phyloP scores from a whole-genome alignment of 495 filamentous ascomycete genomes.

The Penicillium lividum region DNA sequence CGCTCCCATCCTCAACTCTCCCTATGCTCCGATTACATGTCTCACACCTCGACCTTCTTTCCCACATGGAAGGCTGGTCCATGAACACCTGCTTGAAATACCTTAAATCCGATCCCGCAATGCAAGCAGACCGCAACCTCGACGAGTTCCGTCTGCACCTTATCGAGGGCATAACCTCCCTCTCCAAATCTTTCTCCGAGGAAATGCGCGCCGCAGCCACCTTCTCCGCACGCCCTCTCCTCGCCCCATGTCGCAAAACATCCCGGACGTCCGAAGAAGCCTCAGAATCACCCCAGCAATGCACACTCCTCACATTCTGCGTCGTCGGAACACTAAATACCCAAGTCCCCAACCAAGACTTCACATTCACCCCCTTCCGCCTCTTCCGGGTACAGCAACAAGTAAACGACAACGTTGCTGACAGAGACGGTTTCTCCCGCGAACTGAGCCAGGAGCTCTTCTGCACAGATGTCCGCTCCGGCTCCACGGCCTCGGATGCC shows the following conservation, averaged over 20 bases:
- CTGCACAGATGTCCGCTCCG: constrained; percentile 32
- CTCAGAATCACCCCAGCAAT: constrained; percentile 8
- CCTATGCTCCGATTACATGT: constrained; percentile 55
- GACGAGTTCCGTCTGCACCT: constrained; percentile 45
- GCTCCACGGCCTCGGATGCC: constrained; percentile 21
- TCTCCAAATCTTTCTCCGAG: constrained; percentile 46
- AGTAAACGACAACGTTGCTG: constrained; percentile 48
- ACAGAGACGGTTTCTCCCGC: constrained; percentile 53
- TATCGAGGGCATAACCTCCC: constrained; percentile 38
- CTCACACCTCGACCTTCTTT: constrained; percentile 59
- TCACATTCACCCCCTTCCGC: constrained; percentile 51
- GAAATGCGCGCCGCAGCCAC: constrained; percentile 48
- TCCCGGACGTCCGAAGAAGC: constrained; percentile 27
- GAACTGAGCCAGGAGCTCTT: constrained; percentile 38
- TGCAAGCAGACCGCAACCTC: constrained; percentile 33
- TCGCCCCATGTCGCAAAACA: constrained; percentile 41
- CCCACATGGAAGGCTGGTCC: constrained; percentile 57
- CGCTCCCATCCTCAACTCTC: constrained; percentile 67
- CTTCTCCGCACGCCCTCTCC: constrained; percentile 50
- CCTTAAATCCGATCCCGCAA: constrained; percentile 38
- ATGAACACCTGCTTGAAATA: constrained; percentile 52
- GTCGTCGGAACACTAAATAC: constrained; percentile 55
- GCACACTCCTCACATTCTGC: constrained; percentile 54
- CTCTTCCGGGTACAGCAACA: constrained; percentile 61
- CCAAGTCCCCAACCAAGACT: constrained; percentile 37